Conservation (phyloP, 164 flowering plant genomes). For the Saururus chinensis region DNA sequence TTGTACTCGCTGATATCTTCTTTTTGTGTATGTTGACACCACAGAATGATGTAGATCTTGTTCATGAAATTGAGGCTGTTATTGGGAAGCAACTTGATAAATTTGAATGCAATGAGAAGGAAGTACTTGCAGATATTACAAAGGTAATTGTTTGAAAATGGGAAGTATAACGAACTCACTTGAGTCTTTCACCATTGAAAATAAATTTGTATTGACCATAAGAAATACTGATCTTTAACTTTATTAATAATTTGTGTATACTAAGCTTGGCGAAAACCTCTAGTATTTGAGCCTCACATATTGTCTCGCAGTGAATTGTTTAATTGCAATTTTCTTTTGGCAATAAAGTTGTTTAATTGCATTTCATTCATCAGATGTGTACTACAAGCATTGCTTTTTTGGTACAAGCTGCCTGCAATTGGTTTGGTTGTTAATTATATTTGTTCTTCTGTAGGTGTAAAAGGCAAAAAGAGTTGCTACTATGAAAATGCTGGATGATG, state of each 20-base stretch:
- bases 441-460: slow-evolving; percentile 40
- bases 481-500: slow-evolving; percentile 88
- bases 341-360: not conserved
- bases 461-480: slow-evolving; percentile 67
- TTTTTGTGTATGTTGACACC: not conserved
- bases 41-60: slow-evolving; percentile 25
- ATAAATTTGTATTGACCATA: no score
- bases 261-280: no score
- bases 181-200: not conserved
- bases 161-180: no score
- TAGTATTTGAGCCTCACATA: no score
- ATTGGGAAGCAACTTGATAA: slow-evolving; percentile 18
- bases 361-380: not conserved
- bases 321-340: not conserved
- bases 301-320: no score
- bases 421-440: no score
- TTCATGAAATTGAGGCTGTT: slow-evolving; percentile 23
- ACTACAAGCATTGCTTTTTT: not conserved
- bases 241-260: no score
- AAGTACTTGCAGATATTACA: slow-evolving; percentile 24
- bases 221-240: no score
- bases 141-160: slow-evolving; percentile 9
- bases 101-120: slow-evolving; percentile 19
- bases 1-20: not conserved
- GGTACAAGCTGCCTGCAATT: no score